Percentiles rank a stretch among this genome's conserved stretches.
phyloP scores from a whole-genome alignment of 2,329 filamentous ascomycete genomes.

The Pseudogymnoascus sp. region DNA sequence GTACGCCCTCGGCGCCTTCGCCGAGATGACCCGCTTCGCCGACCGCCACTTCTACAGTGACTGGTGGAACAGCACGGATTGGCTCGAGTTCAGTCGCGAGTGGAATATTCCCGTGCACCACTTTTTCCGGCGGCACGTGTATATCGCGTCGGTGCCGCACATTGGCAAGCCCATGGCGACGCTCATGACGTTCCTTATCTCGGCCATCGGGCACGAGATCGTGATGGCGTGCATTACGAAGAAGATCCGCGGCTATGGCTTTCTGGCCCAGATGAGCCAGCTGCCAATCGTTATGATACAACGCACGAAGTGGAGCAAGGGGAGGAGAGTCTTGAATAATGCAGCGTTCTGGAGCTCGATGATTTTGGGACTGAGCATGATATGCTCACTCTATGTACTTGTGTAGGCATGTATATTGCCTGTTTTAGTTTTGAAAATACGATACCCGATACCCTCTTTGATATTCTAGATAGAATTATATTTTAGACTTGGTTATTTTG shows the following conservation, averaged over 20 bases:
- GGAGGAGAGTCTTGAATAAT: constrained; percentile 74
- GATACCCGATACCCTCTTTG: constrained; percentile 4
- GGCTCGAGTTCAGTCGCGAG: constrained; percentile 91
- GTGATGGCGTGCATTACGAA: constrained; percentile 98
- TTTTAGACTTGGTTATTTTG: neutral
- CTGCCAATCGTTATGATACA: constrained; percentile 91
- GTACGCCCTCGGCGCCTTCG: constrained; percentile 88
- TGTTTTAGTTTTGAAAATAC: neutral
- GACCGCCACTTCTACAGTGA: constrained; percentile 88
- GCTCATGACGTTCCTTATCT: constrained; percentile 84
- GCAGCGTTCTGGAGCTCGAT: constrained; percentile 88
- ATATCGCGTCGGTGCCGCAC: constrained; percentile 69
- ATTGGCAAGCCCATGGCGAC: constrained; percentile 74
- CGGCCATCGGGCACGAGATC: constrained; percentile 82
- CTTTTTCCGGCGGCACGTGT: constrained; percentile 91
- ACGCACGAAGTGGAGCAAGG: constrained; percentile 67
- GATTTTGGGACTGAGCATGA: constrained; percentile 75
- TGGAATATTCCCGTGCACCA: constrained; percentile 98
- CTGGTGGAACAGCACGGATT: constrained; percentile 74
- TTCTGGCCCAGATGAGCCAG: constrained; percentile 92
- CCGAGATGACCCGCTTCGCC: constrained; percentile 86
- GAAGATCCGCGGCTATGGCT: constrained; percentile 90
- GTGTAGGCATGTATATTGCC: constrained; percentile 31
- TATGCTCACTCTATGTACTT: constrained; percentile 54
- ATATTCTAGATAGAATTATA: neutral